Conservation (phyloP, 108 stramenopile species). For the Discostella stelligeroides region DNA sequence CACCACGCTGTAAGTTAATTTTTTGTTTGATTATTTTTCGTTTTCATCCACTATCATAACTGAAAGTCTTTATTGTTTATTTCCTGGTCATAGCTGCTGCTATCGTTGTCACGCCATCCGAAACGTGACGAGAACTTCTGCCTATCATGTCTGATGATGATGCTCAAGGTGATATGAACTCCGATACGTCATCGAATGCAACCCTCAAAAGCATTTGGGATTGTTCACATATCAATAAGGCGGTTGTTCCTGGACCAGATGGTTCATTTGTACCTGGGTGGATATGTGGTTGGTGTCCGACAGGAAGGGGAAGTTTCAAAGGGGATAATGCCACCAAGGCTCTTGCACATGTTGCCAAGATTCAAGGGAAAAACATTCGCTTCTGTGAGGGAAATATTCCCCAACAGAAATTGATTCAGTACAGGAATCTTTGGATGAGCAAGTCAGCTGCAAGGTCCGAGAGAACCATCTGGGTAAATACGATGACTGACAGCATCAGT, state of each 20-base stretch:
- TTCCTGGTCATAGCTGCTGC: too few relatives aligned
- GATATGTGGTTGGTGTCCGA: constrained; percentile 1
- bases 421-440: neutral
- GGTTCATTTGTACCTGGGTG: neutral
- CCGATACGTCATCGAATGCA: too few relatives aligned
- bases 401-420: neutral
- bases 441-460: too few relatives aligned
- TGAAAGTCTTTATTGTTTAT: too few relatives aligned
- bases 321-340: neutral
- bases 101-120: too few relatives aligned
- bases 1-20: too few relatives aligned
- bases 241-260: neutral
- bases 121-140: too few relatives aligned
- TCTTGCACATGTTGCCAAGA: neutral
- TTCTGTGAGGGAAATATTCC: neutral
- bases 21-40: too few relatives aligned
- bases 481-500: too few relatives aligned
- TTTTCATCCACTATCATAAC: too few relatives aligned
- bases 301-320: neutral
- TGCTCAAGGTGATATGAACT: neutral
- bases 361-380: neutral
- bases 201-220: neutral
- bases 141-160: constrained; percentile 2
- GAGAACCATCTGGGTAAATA: too few relatives aligned
- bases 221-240: neutral